Conservation (phyloP, 1,284 basidiomycete genomes). For the Ustilago curta region DNA sequence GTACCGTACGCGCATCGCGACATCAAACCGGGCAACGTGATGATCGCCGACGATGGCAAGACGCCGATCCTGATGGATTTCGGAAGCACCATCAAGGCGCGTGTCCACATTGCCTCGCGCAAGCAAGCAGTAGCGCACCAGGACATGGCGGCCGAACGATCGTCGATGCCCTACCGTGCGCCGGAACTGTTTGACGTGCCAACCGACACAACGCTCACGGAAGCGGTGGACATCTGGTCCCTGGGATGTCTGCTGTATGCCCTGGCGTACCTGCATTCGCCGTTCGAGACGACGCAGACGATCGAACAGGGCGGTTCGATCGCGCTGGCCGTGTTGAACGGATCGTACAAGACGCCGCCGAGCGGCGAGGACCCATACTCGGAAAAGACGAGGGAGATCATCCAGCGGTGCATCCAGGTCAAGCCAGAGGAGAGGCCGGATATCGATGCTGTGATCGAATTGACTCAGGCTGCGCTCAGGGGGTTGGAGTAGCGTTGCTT, state of each 20-base stretch:
- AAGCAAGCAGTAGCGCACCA: constrained; percentile 77
- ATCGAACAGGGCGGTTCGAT: constrained; percentile 68
- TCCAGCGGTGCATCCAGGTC: constrained; percentile 58
- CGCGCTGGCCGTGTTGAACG: constrained; percentile 68
- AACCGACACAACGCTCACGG: constrained; percentile 64
- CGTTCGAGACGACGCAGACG: constrained; percentile 68
- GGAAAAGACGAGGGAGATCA: constrained; percentile 60
- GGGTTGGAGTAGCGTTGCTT: constrained; percentile 25
- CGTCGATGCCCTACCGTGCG: constrained; percentile 69
- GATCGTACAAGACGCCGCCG: constrained; percentile 64
- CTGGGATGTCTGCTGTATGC: constrained; percentile 67
- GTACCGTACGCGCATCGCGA: constrained; percentile 95
- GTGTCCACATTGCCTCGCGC: constrained; percentile 81
- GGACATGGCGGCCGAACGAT: constrained; percentile 65
- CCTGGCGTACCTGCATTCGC: constrained; percentile 68
- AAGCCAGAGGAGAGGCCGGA: constrained; percentile 60
- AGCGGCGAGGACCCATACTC: constrained; percentile 56
- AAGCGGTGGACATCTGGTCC: constrained; percentile 69
- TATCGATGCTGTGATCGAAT: constrained; percentile 60
- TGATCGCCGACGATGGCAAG: constrained; percentile 88
- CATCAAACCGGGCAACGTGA: constrained; percentile 94
- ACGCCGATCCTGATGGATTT: constrained; percentile 94
- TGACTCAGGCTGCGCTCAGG: constrained; percentile 51
- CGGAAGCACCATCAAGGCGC: constrained; percentile 85
- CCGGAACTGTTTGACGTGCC: constrained; percentile 70